Evolutionary conservation across 2,329 filamentous ascomycete genomes (phyloP), one percentile per base, ranked within the genome.

Genomic region (Curvularia spicifera): DNA sequence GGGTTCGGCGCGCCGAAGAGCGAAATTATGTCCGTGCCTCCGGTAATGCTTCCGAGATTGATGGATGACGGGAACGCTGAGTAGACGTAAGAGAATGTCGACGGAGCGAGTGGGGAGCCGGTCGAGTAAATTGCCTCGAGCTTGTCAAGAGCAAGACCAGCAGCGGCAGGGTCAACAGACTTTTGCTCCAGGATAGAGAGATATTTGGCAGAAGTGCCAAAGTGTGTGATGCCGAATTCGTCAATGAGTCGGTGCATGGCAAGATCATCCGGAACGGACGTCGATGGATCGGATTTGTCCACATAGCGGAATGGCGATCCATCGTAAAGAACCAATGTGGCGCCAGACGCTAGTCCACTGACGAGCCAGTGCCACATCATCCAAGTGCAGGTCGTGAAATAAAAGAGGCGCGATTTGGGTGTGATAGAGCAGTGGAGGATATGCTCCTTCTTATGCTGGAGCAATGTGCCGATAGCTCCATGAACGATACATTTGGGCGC

Each of bases 321-420:
- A 52, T 96, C 91, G 78, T 97, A 99, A 4, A 98, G 83, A 20
- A 98, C 84, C 12, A 98, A 81, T 0, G 91, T 94, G 10, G 91
- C 86, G 52, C 94, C 94, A 29, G 87, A 88, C 9, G 93, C 91
- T 4, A 98, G 86, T 5, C 89, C 91, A 0, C 91, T 94, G 20
- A 97, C 85, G 40, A 93, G 88, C 93, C 94, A 98, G 76, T 98
- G 94, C 93, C 93, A 97, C 94, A 98, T 98, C 93, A 99, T 98
- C 95, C 93, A 97, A 0, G 92, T 96, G 10, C 90, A 93, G 3
- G 93, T 97, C 1, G 93, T 97, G 79, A 93, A 97, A 80, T 97
- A 97, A 76, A 97, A 91, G 71, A 97, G 83, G 20, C 89, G 85
- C 42, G 93, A 91, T 2, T 82, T 80, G 0, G 89, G 84, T 8